phyloP scores from a whole-genome alignment of 2,329 filamentous ascomycete species.

The Sporothrix globosa region DNA sequence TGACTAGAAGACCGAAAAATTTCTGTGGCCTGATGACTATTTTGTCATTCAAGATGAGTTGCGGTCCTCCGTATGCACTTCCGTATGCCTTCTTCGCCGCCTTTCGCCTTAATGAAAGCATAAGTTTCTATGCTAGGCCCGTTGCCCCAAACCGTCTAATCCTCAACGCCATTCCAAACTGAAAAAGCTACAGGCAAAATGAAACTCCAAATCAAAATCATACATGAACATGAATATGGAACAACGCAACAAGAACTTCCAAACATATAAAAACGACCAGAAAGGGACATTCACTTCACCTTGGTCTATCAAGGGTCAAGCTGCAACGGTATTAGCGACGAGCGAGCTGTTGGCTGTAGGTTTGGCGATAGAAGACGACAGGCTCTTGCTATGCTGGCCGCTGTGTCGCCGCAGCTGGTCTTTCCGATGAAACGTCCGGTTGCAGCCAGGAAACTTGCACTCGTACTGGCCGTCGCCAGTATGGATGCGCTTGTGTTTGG shows the following conservation, averaged over 20 bases:
- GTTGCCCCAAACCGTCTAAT: neutral
- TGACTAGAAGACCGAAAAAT: too few relatives aligned
- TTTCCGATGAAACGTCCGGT: slow-evolving; percentile 60
- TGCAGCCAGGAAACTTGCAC: slow-evolving; percentile 55
- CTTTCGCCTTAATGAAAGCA: neutral
- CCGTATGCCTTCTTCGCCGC: neutral
- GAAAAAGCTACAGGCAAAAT: neutral
- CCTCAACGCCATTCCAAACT: neutral
- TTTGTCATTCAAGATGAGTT: neutral
- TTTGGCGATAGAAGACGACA: slow-evolving; percentile 12
- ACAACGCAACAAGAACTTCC: neutral
- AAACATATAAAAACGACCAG: neutral
- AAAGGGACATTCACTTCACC: too few relatives aligned
- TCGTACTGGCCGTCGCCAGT: slow-evolving; percentile 55
- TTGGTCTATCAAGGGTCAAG: neutral
- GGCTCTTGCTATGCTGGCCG: slow-evolving; percentile 43
- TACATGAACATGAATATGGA: neutral
- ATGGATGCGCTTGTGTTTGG: slow-evolving; percentile 67
- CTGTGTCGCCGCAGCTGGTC: slow-evolving; percentile 64
- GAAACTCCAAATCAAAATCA: neutral
- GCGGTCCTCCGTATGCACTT: neutral
- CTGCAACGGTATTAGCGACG: neutral
- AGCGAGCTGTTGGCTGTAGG: neutral
- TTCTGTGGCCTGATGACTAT: too few relatives aligned
- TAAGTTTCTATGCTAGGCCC: neutral